Evolutionary conservation across 2,329 filamentous ascomycete genomes (phyloP), one percentile per base, ranked within the genome.

Genomic region (Alternaria brassicae): DNA sequence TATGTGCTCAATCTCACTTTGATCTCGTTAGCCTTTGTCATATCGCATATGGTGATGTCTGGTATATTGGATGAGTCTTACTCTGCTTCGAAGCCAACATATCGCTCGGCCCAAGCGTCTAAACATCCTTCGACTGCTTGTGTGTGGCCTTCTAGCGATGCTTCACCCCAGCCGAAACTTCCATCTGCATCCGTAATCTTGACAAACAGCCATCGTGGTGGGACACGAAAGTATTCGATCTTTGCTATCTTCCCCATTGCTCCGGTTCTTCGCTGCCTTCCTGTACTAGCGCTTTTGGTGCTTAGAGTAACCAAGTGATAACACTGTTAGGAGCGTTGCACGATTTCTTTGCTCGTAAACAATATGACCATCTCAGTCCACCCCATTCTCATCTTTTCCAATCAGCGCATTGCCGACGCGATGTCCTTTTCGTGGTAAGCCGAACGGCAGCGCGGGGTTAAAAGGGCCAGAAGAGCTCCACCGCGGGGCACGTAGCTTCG

Each of bases 201-300:
- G 65, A 92, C 90, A 65, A 92, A 91, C 1, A 93, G 81, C 90
- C 90, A 93, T 39, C 90, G 82, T 13, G 90, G 90, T 44, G 88
- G 88, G 8, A 92, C 87, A 17, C 90, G 85, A 73, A 92, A 92
- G 72, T 92, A 91, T 67, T 91, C 89, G 41, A 92, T 87, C 25
- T 72, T 82, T 61, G 83, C 81, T 70, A 91, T 91, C 63, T 86
- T 88, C 1, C 82, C 83, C 88, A 90, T 90, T 28, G 15, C 19
- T 34, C 68, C n/a, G 23, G n/a, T 21, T n/a, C 6, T n/a, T 15
- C 6, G 19, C 2, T 15, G 6, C 2, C 19, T 4, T 45, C 12
- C 12, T 30, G 5, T 10, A 17, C 32, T 40, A 40, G 32, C 52
- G 39, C 30, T 54, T 21, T 53, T 28, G 13, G 3, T 6, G 21